A percentile compares a stretch with the other conserved stretches of the same genome.
Evolutionary conservation across 2,329 filamentous ascomycete genomes (phyloP).

Genomic region (Diplodia corticola): DNA sequence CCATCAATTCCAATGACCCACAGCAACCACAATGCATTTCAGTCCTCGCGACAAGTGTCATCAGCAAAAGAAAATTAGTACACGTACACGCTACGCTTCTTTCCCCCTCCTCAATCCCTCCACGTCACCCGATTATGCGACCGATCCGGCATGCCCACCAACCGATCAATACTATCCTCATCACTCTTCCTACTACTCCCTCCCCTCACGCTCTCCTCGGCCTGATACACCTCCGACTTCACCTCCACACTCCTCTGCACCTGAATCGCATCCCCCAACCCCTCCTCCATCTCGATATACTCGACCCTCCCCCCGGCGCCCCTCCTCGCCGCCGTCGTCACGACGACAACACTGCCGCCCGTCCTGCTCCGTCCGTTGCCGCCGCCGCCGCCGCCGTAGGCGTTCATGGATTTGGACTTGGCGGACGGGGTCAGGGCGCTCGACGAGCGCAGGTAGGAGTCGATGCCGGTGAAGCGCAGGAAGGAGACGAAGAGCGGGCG

Average conservation of each 20-base stretch:
- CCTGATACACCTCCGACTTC: not conserved
- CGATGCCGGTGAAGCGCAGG: slow-evolving; percentile 39
- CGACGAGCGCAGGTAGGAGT: not conserved
- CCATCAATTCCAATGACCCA: too few species aligned
- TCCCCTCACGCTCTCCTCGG: not conserved
- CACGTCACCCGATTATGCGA: not conserved
- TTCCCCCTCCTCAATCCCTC: not conserved
- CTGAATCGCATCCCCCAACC: not conserved
- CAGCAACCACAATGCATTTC: too few species aligned
- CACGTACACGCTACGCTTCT: not conserved
- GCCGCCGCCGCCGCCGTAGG: not conserved
- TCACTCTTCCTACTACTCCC: slow-evolving; percentile 1
- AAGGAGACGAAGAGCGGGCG: slow-evolving; percentile 34
- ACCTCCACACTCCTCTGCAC: slow-evolving; percentile 1
- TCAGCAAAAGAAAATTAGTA: not conserved
- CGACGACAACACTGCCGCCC: not conserved
- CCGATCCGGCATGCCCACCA: slow-evolving; percentile 6
- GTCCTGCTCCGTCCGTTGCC: not conserved
- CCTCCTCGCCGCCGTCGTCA: not conserved
- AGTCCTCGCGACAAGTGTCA: too few species aligned
- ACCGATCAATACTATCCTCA: slow-evolving; percentile 10
- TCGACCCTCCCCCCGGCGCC: not conserved
- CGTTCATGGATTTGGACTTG: not conserved
- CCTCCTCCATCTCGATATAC: slow-evolving; percentile 8
- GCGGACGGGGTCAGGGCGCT: not conserved